Evolutionary conservation across 176 grass and related monocot species (phyloP).

Genomic region (Typha latifolia): DNA sequence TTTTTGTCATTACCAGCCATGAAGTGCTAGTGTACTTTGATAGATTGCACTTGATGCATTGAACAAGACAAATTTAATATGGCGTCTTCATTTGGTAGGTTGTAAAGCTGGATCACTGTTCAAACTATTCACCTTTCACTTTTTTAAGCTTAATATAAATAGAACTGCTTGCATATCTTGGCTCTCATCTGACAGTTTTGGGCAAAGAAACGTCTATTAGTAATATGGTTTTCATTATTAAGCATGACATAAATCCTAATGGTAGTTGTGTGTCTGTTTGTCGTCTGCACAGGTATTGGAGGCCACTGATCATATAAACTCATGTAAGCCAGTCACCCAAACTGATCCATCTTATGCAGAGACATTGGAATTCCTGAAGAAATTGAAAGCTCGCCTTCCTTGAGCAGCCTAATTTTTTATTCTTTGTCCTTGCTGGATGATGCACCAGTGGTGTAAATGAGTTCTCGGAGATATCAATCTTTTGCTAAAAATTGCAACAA

Average conservation of each 20-base stretch:
- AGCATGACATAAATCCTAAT: background rate
- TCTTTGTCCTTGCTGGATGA: background rate
- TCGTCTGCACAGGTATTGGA: conserved; percentile 44
- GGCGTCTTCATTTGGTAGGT: too few relatives aligned
- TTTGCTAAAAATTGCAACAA: background rate
- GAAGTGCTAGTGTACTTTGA: too few relatives aligned
- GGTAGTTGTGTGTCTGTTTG: background rate
- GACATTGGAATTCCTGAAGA: conserved; percentile 79
- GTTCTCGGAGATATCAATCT: background rate
- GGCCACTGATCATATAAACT: conserved; percentile 90
- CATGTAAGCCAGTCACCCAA: conserved; percentile 82
- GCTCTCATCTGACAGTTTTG: too few relatives aligned
- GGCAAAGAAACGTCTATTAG: background rate
- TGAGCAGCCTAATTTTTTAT: conserved; percentile 5
- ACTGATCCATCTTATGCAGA: conserved; percentile 77
- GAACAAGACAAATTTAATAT: too few relatives aligned
- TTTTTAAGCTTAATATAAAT: too few relatives aligned
- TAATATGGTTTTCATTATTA: background rate
- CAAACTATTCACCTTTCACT: too few relatives aligned
- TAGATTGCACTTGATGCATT: too few relatives aligned
- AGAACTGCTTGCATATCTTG: too few relatives aligned
- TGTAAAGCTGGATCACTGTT: too few relatives aligned
- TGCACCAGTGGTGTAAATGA: background rate
- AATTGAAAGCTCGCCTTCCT: conserved; percentile 21
- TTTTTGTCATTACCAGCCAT: too few relatives aligned